Percentiles rank a stretch among this genome's conserved stretches.
phyloP scores from a whole-genome alignment of 2,329 filamentous ascomycete species.

The Pezicula carpinea region DNA sequence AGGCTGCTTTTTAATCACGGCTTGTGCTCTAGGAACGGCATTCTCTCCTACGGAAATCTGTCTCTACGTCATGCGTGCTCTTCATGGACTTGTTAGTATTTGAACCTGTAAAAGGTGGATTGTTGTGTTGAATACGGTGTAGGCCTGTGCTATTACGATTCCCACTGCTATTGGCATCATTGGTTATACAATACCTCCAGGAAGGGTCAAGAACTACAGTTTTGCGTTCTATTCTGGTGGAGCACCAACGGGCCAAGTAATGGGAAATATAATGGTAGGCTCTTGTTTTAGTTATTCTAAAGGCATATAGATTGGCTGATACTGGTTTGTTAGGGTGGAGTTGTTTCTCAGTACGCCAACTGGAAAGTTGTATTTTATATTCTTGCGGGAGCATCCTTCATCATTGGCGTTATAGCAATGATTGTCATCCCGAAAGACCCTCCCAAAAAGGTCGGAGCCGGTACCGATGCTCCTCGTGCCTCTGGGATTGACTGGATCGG shows the following conservation, averaged over 20 bases:
- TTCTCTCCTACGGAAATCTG: conserved; percentile 63
- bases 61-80: conserved; percentile 61
- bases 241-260: conserved; percentile 58
- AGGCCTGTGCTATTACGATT: conserved; percentile 56
- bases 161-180: conserved; percentile 68
- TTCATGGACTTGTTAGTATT: conserved; percentile 53
- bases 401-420: conserved; percentile 51
- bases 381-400: conserved; percentile 53
- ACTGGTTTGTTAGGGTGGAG: conserved; percentile 38
- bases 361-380: conserved; percentile 68
- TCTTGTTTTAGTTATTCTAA: no score
- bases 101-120: background rate
- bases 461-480: conserved; percentile 13
- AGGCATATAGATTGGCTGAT: no score
- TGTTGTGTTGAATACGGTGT: background rate
- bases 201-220: conserved; percentile 66
- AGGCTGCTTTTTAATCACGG: conserved; percentile 55
- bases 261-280: conserved; percentile 46
- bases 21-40: conserved; percentile 54
- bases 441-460: conserved; percentile 13
- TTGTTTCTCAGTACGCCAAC: conserved; percentile 56
- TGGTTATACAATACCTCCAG: conserved; percentile 61
- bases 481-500: conserved; percentile 63
- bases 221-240: conserved; percentile 63
- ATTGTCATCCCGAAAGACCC: conserved; percentile 55